A percentile compares a stretch with the other conserved stretches of the same genome.
phyloP scores from a whole-genome alignment of 352 stramenopile species.

The Phytophthora ramorum region DNA sequence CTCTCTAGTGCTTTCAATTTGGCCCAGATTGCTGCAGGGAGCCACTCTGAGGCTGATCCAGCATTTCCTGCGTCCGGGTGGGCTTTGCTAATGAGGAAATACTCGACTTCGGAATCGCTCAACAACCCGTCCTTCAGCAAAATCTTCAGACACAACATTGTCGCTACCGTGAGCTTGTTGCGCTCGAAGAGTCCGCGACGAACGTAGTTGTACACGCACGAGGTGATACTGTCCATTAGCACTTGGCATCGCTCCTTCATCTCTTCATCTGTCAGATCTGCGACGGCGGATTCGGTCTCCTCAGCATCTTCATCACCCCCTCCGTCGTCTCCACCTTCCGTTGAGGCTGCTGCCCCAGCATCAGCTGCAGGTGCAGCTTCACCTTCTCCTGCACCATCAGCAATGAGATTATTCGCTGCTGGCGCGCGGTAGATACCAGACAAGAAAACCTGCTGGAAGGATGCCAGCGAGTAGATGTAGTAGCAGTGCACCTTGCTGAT shows the following conservation, averaged over 20 bases:
- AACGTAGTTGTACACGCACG: conserved; percentile 97
- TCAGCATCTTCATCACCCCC: conserved; percentile 32
- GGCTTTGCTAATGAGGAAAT: conserved; percentile 89
- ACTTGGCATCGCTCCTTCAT: conserved; percentile 80
- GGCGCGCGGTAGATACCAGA: conserved; percentile 94
- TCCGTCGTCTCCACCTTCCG: conserved; percentile 26
- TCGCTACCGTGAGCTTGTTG: conserved; percentile 96
- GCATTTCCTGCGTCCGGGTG: conserved; percentile 92
- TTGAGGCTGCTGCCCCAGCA: conserved; percentile 22
- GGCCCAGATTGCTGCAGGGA: conserved; percentile 89
- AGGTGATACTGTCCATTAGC: conserved; percentile 94
- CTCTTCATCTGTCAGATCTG: conserved; percentile 91
- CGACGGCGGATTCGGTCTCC: conserved; percentile 31
- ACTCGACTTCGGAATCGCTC: conserved; percentile 88
- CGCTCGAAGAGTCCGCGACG: conserved; percentile 94
- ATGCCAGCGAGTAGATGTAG: conserved; percentile 97
- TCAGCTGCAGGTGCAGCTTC: conserved; percentile 30
- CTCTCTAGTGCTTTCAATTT: conserved; percentile 94
- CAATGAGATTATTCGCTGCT: conserved; percentile 42
- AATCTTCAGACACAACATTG: conserved; percentile 95
- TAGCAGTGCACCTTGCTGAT: conserved; percentile 97
- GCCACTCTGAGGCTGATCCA: conserved; percentile 93
- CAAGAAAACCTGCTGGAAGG: conserved; percentile 96
- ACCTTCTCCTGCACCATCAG: conserved; percentile 45
- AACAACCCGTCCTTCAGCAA: conserved; percentile 91